Evolutionary conservation across 2,329 filamentous ascomycete genomes (phyloP), one percentile per base, ranked within the genome.

Genomic region (Penicillium sp.): DNA sequence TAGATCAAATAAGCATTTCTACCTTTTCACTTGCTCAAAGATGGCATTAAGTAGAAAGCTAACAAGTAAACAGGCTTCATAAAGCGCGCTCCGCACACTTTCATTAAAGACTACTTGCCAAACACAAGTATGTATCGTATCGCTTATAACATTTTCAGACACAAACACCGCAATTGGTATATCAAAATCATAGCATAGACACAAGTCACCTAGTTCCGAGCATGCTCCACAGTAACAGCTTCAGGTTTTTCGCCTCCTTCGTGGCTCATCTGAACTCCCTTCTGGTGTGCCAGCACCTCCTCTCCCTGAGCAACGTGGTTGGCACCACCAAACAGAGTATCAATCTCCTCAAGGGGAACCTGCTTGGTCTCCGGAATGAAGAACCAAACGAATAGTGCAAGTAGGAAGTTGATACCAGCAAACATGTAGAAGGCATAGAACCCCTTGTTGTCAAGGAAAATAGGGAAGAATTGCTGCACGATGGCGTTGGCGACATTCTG

Each of bases 391-490:
- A 82, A 83, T 35, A 73, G 38, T 15, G 74, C 76, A n/a, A 83
- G 75, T 39, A 82, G 61, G 62, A 83, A 70, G 66, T 83, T 81
- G 53, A 80, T 79, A 7, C 78, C 80, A 0, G 79, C 80, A 57
- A 83, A 83, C 76, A 83, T 81, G 71, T 82, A 83, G 62, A 83
- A 83, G 6, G 80, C 80, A 61, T 82, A 83, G 68, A 82, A 83
- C 17, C 81, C 80, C 49, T 77, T 76, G 66, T 87, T 85, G 53
- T 81, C 77, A 17, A 89, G 79, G 77, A 89, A 89, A 13, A 80
- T 82, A 13, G 86, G 86, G 79, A 89, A 89, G 78, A 89, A 89
- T 62, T 89, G 86, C 71, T 88, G 84, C 68, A 89, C 84, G 64
- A 89, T 83, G 57, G 82, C 81, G 72, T 89, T 88, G 69, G 85